phyloP scores from a whole-genome alignment of 331 rosid species.

The Stylosanthes scabra region DNA sequence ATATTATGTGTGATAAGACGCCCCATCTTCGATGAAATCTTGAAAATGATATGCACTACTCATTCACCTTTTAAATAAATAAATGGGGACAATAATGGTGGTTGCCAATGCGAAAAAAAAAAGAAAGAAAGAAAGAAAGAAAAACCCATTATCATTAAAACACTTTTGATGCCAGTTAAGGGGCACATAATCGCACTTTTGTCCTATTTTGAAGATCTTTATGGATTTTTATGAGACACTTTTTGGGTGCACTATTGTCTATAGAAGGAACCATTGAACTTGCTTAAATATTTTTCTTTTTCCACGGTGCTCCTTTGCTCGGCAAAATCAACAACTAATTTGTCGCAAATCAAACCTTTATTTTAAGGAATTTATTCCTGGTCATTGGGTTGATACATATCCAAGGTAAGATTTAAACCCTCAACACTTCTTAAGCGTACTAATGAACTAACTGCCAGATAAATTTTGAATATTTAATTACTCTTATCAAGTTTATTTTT shows the following conservation, averaged over 20 bases:
- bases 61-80: slow-evolving; percentile 19
- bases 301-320: too few species aligned
- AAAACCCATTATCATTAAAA: not conserved
- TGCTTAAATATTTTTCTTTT: not conserved
- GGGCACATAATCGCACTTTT: slow-evolving; percentile 41
- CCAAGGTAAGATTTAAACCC: too few species aligned
- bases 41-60: slow-evolving; percentile 48
- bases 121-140: too few species aligned
- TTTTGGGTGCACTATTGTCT: not conserved
- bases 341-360: too few species aligned
- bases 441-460: too few species aligned
- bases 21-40: slow-evolving; percentile 30
- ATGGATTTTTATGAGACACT: slow-evolving; percentile 14
- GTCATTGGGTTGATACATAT: too few species aligned
- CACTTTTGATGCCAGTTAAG: slow-evolving; percentile 41
- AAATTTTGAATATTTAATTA: too few species aligned
- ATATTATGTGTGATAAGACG: slow-evolving; percentile 24
- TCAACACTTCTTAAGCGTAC: too few species aligned
- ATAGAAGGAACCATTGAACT: not conserved
- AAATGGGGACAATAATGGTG: slow-evolving; percentile 39
- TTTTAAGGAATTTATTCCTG: too few species aligned
- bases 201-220: not conserved
- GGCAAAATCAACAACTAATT: too few species aligned
- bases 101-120: slow-evolving; percentile 44
- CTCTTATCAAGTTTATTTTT: too few species aligned